A percentile compares a stretch with the other conserved stretches of the same genome.
These are phyloP conservation scores for Peltaster fructicola DNA, from an alignment of 2,329 filamentous ascomycete species.

Conservation along the genomic window DNA sequence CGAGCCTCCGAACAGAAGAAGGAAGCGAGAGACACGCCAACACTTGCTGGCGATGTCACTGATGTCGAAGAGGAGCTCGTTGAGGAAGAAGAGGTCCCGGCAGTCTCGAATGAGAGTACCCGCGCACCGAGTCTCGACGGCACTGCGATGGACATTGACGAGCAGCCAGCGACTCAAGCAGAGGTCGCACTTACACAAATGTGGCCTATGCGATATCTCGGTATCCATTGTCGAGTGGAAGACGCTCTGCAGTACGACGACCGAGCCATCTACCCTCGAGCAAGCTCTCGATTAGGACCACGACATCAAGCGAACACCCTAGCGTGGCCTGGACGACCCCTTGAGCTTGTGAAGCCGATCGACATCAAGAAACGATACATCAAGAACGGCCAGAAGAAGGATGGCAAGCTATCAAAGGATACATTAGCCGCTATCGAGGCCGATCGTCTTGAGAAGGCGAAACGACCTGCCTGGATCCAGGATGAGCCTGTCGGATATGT, in stretches of 20 bases:
- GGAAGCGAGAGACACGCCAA: constrained; percentile 74
- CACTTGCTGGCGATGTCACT: constrained; percentile 36
- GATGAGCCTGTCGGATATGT: constrained; percentile 81
- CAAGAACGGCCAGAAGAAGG: constrained; percentile 52
- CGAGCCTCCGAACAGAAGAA: constrained; percentile 86
- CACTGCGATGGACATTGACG: constrained; percentile 36
- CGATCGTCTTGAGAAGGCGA: constrained; percentile 61
- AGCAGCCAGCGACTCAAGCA: constrained; percentile 53
- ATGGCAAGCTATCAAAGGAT: constrained; percentile 63
- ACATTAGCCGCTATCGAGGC: constrained; percentile 61
- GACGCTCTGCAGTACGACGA: constrained; percentile 95
- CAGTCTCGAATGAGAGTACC: constrained; percentile 40
- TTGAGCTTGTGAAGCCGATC: constrained; percentile 76
- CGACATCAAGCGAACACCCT: constrained; percentile 77
- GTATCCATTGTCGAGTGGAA: constrained; percentile 86
- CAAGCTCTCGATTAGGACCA: constrained; percentile 78
- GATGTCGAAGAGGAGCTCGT: constrained; percentile 47
- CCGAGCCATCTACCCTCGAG: constrained; percentile 78
- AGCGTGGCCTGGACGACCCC: constrained; percentile 69
- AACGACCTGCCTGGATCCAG: constrained; percentile 80
- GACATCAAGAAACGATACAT: constrained; percentile 66
- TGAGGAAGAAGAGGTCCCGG: constrained; percentile 44
- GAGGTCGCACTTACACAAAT: constrained; percentile 84
- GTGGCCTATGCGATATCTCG: constrained; percentile 92
- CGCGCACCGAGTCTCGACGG: constrained; percentile 33